Conservation (phyloP, 352 stramenopile species). For the Phytophthora foliorum region DNA sequence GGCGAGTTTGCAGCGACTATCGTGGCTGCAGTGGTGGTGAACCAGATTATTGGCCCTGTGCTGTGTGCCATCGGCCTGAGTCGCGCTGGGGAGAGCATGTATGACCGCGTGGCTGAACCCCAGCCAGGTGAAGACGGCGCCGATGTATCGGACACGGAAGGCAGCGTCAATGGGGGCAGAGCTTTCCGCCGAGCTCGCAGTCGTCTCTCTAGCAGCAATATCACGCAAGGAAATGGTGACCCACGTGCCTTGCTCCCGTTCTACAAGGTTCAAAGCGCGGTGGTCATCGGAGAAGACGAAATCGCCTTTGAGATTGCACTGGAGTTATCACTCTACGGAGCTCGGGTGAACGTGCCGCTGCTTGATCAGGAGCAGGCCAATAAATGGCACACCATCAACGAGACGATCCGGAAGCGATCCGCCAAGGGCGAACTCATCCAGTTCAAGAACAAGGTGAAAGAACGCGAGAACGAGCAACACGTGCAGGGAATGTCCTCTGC, state of each 20-base stretch:
- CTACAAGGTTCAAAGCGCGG: constrained; percentile 58
- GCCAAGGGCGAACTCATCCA: constrained; percentile 73
- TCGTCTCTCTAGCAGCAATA: constrained; percentile 29
- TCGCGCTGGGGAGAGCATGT: constrained; percentile 60
- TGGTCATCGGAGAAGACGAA: constrained; percentile 73
- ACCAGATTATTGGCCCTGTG: constrained; percentile 78
- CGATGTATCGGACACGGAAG: constrained; percentile 19
- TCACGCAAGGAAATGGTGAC: constrained; percentile 51
- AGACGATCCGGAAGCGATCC: constrained; percentile 55
- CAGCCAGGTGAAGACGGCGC: constrained; percentile 18
- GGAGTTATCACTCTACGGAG: constrained; percentile 72
- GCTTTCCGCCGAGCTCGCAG: constrained; percentile 13
- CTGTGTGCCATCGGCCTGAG: constrained; percentile 65
- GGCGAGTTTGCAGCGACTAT: constrained; percentile 72
- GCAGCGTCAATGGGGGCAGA: constrained; percentile 9
- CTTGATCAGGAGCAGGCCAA: constrained; percentile 64
- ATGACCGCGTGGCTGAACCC: constrained; percentile 29
- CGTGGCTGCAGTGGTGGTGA: constrained; percentile 72
- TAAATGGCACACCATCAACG: constrained; percentile 71
- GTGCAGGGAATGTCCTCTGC: constrained; percentile 54
- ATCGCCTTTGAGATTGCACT: constrained; percentile 72
- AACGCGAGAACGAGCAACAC: constrained; percentile 35
- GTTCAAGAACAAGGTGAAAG: constrained; percentile 71
- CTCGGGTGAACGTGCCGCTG: constrained; percentile 66
- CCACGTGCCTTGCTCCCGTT: constrained; percentile 56